Conservation (phyloP, 2,329 filamentous ascomycete species). For the Aspergillus uvarum region DNA sequence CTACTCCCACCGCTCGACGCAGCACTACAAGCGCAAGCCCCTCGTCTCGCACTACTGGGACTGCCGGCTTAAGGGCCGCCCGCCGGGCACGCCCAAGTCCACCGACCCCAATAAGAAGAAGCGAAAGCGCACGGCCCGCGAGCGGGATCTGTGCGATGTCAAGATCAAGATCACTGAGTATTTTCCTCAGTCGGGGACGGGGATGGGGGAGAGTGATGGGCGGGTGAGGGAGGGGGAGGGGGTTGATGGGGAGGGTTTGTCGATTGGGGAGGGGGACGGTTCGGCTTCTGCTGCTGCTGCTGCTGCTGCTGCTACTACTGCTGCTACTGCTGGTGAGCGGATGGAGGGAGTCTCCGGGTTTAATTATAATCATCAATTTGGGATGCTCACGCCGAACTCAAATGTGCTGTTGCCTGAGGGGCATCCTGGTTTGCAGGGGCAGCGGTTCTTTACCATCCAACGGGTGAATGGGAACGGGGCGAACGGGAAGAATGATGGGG, state of each 20-base stretch:
- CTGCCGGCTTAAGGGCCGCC: constrained; percentile 75
- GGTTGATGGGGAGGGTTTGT: constrained; percentile 23
- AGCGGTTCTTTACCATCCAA: constrained; percentile 71
- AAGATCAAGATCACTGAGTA: constrained; percentile 86
- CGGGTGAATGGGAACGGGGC: constrained; percentile 74
- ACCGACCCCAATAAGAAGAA: constrained; percentile 81
- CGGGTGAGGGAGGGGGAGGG: background rate
- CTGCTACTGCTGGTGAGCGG: constrained; percentile 1
- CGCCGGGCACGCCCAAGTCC: constrained; percentile 75
- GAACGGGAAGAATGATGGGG: constrained; percentile 69
- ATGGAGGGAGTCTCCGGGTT: background rate
- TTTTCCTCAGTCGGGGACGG: constrained; percentile 51
- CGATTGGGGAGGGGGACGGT: constrained; percentile 23
- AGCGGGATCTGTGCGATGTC: constrained; percentile 78
- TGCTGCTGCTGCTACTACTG: background rate
- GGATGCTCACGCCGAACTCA: constrained; percentile 44
- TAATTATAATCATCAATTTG: constrained; percentile 36
- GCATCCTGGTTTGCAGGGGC: constrained; percentile 51
- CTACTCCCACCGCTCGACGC: constrained; percentile 79
- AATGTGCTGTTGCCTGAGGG: constrained; percentile 40
- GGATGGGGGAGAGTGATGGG: background rate
- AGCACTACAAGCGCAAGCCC: constrained; percentile 77
- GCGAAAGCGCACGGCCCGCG: constrained; percentile 71
- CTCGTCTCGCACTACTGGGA: constrained; percentile 84
- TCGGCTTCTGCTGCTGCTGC: background rate